These are phyloP conservation scores for Musa beccarii DNA, from an alignment of 176 grass and related monocot genomes.

Conservation along the genomic window DNA sequence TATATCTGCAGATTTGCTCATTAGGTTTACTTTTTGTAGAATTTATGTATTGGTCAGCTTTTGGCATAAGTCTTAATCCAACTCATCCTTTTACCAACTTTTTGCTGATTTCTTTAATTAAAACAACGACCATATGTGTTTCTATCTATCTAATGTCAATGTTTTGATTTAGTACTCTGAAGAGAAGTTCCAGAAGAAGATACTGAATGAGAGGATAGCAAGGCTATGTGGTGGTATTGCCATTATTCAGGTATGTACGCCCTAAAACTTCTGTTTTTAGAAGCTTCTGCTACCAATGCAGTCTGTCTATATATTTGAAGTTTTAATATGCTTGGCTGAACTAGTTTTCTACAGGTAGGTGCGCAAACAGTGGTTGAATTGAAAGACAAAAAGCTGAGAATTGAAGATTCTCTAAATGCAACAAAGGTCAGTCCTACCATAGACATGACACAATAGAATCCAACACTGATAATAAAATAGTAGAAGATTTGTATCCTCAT, in stretches of 20 bases:
- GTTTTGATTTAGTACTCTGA: slow-evolving; percentile 44
- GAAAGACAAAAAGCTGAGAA: slow-evolving; percentile 94
- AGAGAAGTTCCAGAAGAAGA: slow-evolving; percentile 78
- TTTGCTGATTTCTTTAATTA: background rate
- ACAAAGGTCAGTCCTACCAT: slow-evolving; percentile 47
- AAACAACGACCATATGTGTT: background rate
- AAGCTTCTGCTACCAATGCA: background rate
- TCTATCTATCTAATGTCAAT: slow-evolving; percentile 6
- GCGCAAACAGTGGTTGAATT: slow-evolving; percentile 85
- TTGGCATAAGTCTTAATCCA: too few species aligned
- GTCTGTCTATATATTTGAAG: background rate
- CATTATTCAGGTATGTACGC: slow-evolving; percentile 60
- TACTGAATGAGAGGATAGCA: slow-evolving; percentile 87
- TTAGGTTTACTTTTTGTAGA: too few species aligned
- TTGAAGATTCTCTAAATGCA: slow-evolving; percentile 93
- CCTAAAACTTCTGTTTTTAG: background rate
- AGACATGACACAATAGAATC: background rate
- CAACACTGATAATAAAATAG: background rate
- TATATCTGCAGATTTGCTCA: too few species aligned
- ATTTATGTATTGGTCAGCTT: too few species aligned
- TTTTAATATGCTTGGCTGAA: background rate
- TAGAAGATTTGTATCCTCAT: too few species aligned
- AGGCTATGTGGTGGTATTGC: slow-evolving; percentile 75
- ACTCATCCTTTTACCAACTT: too few species aligned
- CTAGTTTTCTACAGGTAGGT: slow-evolving; percentile 48